A percentile compares a stretch with the other conserved stretches of the same genome.
phyloP scores from a whole-genome alignment of 202 grass and related monocot species.

The Saccharum hybrid region DNA sequence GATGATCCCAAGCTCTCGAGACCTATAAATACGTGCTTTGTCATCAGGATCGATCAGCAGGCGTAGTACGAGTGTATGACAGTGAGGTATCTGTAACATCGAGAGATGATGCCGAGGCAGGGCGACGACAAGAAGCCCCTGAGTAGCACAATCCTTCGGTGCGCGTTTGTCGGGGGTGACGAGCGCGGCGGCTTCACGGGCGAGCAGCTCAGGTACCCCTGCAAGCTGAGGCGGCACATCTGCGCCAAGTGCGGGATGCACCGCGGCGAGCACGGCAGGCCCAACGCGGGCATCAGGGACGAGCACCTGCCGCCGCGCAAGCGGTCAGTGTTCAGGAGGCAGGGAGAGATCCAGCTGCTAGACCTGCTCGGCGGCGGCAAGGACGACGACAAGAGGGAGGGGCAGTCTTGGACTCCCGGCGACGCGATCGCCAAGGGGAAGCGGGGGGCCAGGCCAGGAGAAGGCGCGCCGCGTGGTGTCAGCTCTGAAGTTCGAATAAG shows the following conservation, averaged over 20 bases:
- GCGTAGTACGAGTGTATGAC: background rate
- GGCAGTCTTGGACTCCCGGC: background rate
- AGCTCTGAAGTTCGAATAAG: background rate
- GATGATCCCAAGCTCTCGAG: background rate
- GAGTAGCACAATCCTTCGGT: background rate
- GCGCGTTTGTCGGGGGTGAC: background rate
- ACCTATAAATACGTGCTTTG: background rate
- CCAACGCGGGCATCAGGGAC: constrained; percentile 6
- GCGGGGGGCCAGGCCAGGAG: constrained; percentile 5
- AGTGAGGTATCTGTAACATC: background rate
- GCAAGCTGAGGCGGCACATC: constrained; percentile 32
- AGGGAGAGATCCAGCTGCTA: background rate
- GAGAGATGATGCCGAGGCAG: background rate
- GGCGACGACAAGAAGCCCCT: background rate
- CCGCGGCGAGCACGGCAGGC: constrained; percentile 15
- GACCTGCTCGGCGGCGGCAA: background rate
- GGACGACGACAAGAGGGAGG: background rate
- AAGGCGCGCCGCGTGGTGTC: background rate
- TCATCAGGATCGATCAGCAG: background rate
- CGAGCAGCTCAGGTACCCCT: constrained; percentile 12
- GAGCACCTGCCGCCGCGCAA: constrained; percentile 47
- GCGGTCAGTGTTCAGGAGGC: constrained; percentile 29
- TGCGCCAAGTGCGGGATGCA: constrained; percentile 24
- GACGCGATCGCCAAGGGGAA: constrained; percentile 25
- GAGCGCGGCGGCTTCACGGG: background rate